Evolutionary conservation across 805 yeast genomes (phyloP), one percentile per base, ranked within the genome.

Genomic region (Saturnispora kantuleensis): DNA sequence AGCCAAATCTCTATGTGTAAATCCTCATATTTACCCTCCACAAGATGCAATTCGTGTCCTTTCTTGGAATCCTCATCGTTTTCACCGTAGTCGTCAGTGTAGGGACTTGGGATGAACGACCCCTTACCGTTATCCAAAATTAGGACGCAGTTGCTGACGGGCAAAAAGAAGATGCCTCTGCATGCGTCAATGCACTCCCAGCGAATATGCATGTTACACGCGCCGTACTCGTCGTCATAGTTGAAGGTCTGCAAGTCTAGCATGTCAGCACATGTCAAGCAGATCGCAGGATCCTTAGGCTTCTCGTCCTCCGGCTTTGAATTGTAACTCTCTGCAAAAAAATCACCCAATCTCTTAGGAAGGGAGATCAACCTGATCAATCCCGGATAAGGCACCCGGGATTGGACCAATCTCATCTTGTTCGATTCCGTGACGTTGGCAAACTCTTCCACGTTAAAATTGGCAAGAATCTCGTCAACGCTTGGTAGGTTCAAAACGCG

Each of bases 61-160:
- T 79, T 77, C 63, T 77, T 83, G 51, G 77, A 68, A 42, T 81
- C 89, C 36, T 79, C 81, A 41, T 89, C 87, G 12, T 79, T 62
- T 55, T 89, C 97, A 1, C 97, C 97, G 59, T 87, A 95, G 31
- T 71, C 71, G 58, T 89, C 96, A 31, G 85, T 63, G 57, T 80
- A 90, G 0, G 97, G 97, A 3, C 94, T 82, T 31, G 78, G 79
- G 48, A 76, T 71, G 59, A 90, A 90, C 1, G 95, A 77, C 0
- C 98, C 98, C 32, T 83, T 81, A 7, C 81, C 82, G 41, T 77
- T 77, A 47, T 83, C 75, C 39, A 90, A 57, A 31, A 86, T 57
- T 42, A 87, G 63, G 21, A 84, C 56, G 10, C 81, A 66, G 50
- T 84, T 73, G 50, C 79, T 81, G 51, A 81, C 77, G 1, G 94